Conservation (phyloP, 495 filamentous ascomycete genomes). For the Daldinia caldariorum region DNA sequence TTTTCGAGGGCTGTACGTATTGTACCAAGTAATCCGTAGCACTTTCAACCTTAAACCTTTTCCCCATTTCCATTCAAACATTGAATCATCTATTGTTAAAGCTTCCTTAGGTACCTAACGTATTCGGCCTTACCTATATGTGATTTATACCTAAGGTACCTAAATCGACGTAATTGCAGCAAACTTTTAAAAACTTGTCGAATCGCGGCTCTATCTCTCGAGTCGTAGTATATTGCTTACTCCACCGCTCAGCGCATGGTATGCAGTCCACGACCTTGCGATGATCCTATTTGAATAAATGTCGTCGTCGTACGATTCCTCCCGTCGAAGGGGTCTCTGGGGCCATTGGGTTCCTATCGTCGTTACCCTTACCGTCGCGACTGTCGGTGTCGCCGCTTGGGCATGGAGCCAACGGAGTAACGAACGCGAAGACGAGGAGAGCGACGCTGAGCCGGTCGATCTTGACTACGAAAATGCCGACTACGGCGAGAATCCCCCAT, state of each 20-base stretch:
- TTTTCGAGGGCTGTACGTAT: slow-evolving; percentile 9
- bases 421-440: slow-evolving; percentile 70
- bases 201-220: slow-evolving; percentile 27
- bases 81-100: neutral
- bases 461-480: slow-evolving; percentile 63
- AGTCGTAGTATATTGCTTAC: slow-evolving; percentile 29
- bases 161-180: slow-evolving; percentile 17
- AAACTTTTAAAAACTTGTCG: slow-evolving; percentile 6
- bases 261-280: slow-evolving; percentile 41
- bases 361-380: slow-evolving; percentile 84
- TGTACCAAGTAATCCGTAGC: slow-evolving; percentile 1
- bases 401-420: slow-evolving; percentile 87
- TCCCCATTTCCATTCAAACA: slow-evolving; percentile 5
- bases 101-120: slow-evolving; percentile 10
- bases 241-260: slow-evolving; percentile 42
- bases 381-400: slow-evolving; percentile 87
- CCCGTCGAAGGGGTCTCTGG: slow-evolving; percentile 72
- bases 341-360: slow-evolving; percentile 88
- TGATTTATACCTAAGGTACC: neutral
- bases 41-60: slow-evolving; percentile 1
- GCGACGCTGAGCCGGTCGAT: slow-evolving; percentile 50
- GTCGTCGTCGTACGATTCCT: slow-evolving; percentile 79
- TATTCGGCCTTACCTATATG: neutral
- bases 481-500: slow-evolving; percentile 63
- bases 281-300: slow-evolving; percentile 61